Conservation (phyloP, 805 yeast species). For the Saccharomyces kudriavzevii region DNA sequence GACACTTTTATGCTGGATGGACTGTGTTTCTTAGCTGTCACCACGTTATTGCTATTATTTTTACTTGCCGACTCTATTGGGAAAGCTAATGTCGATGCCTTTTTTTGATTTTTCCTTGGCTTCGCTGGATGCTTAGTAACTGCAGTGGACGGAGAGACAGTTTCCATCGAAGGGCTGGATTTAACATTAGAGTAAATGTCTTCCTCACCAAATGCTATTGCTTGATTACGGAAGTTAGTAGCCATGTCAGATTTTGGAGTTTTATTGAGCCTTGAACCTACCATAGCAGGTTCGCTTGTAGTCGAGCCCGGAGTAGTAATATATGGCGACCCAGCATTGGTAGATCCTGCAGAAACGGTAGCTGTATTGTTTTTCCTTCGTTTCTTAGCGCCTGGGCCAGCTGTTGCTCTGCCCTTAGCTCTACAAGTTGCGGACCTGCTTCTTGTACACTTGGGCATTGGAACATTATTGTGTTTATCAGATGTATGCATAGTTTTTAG, state of each 20-base stretch:
- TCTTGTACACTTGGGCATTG: neutral
- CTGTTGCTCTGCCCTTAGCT: slow-evolving; percentile 1
- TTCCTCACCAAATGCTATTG: neutral
- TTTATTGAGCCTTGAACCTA: neutral
- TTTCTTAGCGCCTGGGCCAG: neutral
- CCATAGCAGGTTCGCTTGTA: neutral
- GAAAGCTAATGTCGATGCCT: neutral
- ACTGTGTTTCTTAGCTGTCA: neutral
- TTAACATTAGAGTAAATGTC: neutral
- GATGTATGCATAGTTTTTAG: neutral
- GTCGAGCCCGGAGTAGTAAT: neutral
- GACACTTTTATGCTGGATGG: slow-evolving; percentile 1
- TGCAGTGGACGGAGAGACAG: neutral
- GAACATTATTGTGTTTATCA: neutral
- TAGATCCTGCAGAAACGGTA: neutral
- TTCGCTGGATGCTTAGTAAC: neutral
- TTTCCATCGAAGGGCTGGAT: neutral
- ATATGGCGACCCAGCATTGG: neutral
- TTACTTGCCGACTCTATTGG: neutral
- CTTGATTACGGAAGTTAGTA: neutral
- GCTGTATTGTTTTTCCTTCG: neutral
- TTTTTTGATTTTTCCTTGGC: neutral
- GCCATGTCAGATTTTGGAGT: neutral
- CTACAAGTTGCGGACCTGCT: slow-evolving; percentile 4
- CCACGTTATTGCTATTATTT: neutral